Percentiles rank a stretch among this genome's conserved stretches.
phyloP scores from a whole-genome alignment of 805 yeast species.

The Teunomyces tritomae region DNA sequence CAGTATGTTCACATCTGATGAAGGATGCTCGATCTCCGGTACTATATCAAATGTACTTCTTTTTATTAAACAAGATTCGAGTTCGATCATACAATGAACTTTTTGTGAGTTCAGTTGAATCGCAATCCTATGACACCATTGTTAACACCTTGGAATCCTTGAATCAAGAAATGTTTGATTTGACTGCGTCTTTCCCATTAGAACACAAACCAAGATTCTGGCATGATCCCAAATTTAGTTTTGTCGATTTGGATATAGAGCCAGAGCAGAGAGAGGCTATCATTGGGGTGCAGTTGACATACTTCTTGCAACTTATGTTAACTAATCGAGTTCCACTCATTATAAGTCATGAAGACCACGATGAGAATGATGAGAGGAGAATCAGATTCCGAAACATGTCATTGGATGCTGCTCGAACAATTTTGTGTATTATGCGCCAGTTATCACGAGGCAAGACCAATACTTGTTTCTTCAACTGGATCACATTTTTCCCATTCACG shows the following conservation, averaged over 20 bases:
- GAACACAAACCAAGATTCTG: conserved; percentile 28
- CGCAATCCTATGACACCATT: conserved; percentile 18
- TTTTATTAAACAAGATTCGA: conserved; percentile 25
- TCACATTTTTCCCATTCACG: conserved; percentile 28
- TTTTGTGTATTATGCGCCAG: conserved; percentile 23
- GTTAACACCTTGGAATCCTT: conserved; percentile 20
- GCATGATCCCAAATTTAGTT: conserved; percentile 30
- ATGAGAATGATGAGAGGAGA: conserved; percentile 15
- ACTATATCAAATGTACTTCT: conserved; percentile 5
- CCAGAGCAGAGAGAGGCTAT: conserved; percentile 11
- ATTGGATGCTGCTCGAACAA: conserved; percentile 37
- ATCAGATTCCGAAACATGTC: conserved; percentile 27
- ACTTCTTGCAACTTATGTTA: conserved; percentile 35
- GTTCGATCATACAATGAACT: conserved; percentile 27
- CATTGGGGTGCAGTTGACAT: conserved; percentile 27
- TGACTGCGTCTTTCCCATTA: conserved; percentile 18
- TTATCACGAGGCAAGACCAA: conserved; percentile 19
- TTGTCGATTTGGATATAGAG: background rate
- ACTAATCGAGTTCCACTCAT: conserved; percentile 34
- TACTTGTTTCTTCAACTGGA: conserved; percentile 30
- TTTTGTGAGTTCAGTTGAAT: conserved; percentile 29
- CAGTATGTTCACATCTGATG: background rate
- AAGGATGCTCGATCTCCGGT: background rate
- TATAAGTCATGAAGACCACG: conserved; percentile 9
- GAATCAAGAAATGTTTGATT: conserved; percentile 27